Conservation (phyloP, 2,329 filamentous ascomycete genomes). For the Cryoendolithus antarcticus region DNA sequence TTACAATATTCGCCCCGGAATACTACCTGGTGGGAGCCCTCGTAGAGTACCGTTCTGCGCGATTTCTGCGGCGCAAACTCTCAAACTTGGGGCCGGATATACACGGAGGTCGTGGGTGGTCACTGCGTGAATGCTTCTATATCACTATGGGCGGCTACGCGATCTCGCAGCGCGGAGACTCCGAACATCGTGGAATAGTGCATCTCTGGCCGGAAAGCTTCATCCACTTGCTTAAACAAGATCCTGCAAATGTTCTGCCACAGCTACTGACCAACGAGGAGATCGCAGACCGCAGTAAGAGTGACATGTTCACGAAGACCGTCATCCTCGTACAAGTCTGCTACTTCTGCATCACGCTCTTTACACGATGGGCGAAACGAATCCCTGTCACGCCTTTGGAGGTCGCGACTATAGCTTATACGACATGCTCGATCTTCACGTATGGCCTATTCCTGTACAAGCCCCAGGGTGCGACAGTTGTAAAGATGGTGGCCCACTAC, state of each 20-base stretch:
- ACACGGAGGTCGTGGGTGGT: slow-evolving; percentile 8
- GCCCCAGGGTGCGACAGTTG: slow-evolving; percentile 2
- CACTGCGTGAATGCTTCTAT: slow-evolving; percentile 19
- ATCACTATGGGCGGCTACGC: slow-evolving; percentile 20
- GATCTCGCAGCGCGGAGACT: background rate
- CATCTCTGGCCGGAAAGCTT: no score
- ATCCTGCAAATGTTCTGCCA: background rate
- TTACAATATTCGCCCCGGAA: slow-evolving; percentile 2
- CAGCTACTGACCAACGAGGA: slow-evolving; percentile 7
- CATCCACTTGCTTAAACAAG: background rate
- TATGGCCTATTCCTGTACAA: slow-evolving; percentile 4
- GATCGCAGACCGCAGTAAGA: slow-evolving; percentile 29
- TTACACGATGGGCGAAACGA: background rate
- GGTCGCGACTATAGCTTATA: slow-evolving; percentile 5
- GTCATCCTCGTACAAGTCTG: slow-evolving; percentile 1
- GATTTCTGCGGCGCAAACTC: background rate
- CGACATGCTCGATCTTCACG: slow-evolving; percentile 4
- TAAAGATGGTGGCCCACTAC: no score
- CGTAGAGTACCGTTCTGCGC: background rate
- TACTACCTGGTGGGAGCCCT: background rate
- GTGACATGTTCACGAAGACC: slow-evolving; percentile 23
- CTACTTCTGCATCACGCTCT: slow-evolving; percentile 5
- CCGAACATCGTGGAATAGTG: no score
- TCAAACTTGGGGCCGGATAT: background rate
- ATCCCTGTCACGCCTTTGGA: slow-evolving; percentile 6